Conservation (phyloP, 495 filamentous ascomycete species). For the Hypoxylon perforatum region DNA sequence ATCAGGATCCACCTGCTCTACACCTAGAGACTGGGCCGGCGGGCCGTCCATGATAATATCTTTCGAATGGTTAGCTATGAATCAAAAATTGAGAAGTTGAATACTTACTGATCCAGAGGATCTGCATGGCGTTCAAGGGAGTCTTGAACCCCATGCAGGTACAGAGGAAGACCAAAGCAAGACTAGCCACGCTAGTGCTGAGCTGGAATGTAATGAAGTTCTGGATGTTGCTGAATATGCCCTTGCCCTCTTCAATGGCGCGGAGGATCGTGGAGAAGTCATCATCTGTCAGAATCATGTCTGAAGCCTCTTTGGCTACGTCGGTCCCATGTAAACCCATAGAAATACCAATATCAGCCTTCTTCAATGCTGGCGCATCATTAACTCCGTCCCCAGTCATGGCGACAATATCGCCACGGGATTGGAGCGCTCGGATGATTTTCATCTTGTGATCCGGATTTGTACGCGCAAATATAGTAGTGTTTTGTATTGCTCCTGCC, state of each 20-base stretch:
- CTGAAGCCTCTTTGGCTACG: slow-evolving; percentile 98
- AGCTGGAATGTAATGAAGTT: slow-evolving; percentile 99
- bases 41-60: slow-evolving; percentile 99
- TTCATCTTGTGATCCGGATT: slow-evolving; percentile 98
- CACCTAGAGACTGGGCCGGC: slow-evolving; percentile 94
- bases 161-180: slow-evolving; percentile 90
- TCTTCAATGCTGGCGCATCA: slow-evolving; percentile 95
- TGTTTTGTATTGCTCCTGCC: slow-evolving; percentile 81
- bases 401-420: slow-evolving; percentile 94
- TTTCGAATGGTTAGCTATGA: slow-evolving; percentile 51
- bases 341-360: slow-evolving; percentile 96
- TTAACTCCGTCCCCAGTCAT: slow-evolving; percentile 99
- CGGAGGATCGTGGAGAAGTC: slow-evolving; percentile 97
- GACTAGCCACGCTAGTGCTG: slow-evolving; percentile 93
- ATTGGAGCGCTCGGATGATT: slow-evolving; percentile 90
- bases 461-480: slow-evolving; percentile 94
- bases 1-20: slow-evolving; percentile 93
- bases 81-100: not conserved
- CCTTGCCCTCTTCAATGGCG: slow-evolving; percentile 98
- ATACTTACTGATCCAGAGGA: slow-evolving; percentile 96
- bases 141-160: slow-evolving; percentile 93
- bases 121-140: slow-evolving; percentile 98
- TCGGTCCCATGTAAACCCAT: slow-evolving; percentile 97
- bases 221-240: slow-evolving; percentile 99
- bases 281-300: slow-evolving; percentile 98